Base-by-base conservation (phyloP, 805 yeast genomes). In the Candida nitratophila region DNA sequence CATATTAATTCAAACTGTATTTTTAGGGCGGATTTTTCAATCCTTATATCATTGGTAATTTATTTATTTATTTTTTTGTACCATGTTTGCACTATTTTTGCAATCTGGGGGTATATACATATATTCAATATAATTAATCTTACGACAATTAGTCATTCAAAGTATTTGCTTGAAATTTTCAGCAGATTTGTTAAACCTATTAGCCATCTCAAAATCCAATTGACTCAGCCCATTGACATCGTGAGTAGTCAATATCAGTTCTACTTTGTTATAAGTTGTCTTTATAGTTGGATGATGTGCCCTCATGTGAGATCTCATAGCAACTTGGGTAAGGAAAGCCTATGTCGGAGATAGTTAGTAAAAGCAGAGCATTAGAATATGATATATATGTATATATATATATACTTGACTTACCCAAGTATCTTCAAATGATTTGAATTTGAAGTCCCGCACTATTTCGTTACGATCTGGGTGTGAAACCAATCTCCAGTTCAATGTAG, bases 231-330 rank as follows among this genome's bases (percentile, higher is more conserved):
- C 74, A 20, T 64, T 60, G 0, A 70, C 64, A 55, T 85, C 93
- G 53, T 85, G 93, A 0, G 91, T 85, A 1, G 81, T 74, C 33
- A 83, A 57, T 22, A 66, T 64, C 3, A 85, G 47, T 15, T 66
- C 63, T 1, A 83, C 84, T 27, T 66, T 63, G 48, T 78, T 85
- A 54, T 83, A 85, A 0, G 79, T 72, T 3, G 83, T 83, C 0
- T 66, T 69, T 12, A 85, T 76, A 0, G 79, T 79, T 0, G 93
- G 91, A 57, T 85, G 95, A 53, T 85, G 91, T 4, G 79, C 82
- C 54, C 64, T 58, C 1, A 69, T 52, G 54, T 82, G 84, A 0
- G 85, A 71, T 42, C 78, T 62, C 62, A 74, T 59, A 1, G 86
- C 73, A 1, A 84, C 71, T 39, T 70, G 69, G 24, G 76, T 79